These are phyloP conservation scores for Patellaria atrata DNA, from an alignment of 495 filamentous ascomycete species.

Conservation along the genomic window DNA sequence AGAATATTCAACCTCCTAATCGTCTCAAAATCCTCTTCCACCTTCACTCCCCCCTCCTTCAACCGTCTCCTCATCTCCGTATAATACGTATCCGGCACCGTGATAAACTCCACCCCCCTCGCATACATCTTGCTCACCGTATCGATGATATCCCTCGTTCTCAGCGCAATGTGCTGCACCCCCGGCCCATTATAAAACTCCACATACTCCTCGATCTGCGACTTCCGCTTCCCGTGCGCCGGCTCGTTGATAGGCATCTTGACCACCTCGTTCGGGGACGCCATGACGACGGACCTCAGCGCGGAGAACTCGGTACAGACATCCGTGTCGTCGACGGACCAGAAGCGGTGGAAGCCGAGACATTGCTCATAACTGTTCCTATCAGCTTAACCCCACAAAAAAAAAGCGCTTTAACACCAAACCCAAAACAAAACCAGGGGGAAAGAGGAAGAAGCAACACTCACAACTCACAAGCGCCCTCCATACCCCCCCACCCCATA, in stretches of 20 bases:
- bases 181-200: slow-evolving; percentile 74
- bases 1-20: slow-evolving; percentile 63
- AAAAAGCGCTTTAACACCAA: background rate
- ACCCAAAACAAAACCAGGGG: background rate
- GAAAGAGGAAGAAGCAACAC: slow-evolving; percentile 35
- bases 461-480: slow-evolving; percentile 65
- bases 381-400: background rate
- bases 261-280: slow-evolving; percentile 61
- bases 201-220: slow-evolving; percentile 88
- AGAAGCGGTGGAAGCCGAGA: slow-evolving; percentile 90
- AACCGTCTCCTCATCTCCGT: slow-evolving; percentile 56
- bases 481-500: slow-evolving; percentile 83
- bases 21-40: slow-evolving; percentile 62
- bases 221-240: slow-evolving; percentile 67
- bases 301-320: slow-evolving; percentile 84
- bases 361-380: slow-evolving; percentile 56
- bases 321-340: slow-evolving; percentile 77
- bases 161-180: slow-evolving; percentile 83
- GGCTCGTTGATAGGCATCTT: slow-evolving; percentile 99
- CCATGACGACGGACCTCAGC: slow-evolving; percentile 75
- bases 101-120: slow-evolving; percentile 79
- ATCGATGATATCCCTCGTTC: slow-evolving; percentile 61
- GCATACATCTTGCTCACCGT: slow-evolving; percentile 59
- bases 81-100: slow-evolving; percentile 71
- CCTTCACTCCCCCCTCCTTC: slow-evolving; percentile 34